Conservation (phyloP, 2,329 filamentous ascomycete species). For the Venturia oleaginea region DNA sequence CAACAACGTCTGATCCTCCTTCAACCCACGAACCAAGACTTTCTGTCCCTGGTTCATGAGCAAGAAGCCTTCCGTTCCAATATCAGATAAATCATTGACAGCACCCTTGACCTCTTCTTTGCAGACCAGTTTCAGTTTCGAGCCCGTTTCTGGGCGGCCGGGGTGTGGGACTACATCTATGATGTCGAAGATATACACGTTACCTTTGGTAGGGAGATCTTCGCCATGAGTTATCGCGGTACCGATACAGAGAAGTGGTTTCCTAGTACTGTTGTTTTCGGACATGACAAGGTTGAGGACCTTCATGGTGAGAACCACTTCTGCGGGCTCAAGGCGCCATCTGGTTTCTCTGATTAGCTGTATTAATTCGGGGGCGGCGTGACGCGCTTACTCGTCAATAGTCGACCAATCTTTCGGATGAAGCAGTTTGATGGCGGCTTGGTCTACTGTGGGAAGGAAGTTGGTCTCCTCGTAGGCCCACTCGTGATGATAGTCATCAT, state of each 20-base stretch:
- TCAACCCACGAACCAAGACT: conserved; percentile 90
- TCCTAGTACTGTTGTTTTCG: conserved; percentile 79
- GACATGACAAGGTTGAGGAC: conserved; percentile 81
- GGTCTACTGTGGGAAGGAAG: conserved; percentile 59
- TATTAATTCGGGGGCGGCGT: background rate
- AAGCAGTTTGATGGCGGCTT: conserved; percentile 67
- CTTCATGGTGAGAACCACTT: conserved; percentile 73
- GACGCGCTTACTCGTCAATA: conserved; percentile 52
- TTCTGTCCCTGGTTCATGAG: conserved; percentile 92
- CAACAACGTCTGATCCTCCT: conserved; percentile 85
- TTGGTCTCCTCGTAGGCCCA: conserved; percentile 62
- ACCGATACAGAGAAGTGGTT: conserved; percentile 72
- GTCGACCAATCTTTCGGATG: conserved; percentile 68
- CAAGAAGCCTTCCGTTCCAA: conserved; percentile 80
- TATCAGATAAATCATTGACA: conserved; percentile 75
- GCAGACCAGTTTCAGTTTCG: conserved; percentile 74
- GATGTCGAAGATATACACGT: conserved; percentile 84
- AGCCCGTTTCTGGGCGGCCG: conserved; percentile 73
- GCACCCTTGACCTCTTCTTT: conserved; percentile 89
- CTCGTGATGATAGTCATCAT: conserved; percentile 74
- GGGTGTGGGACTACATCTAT: conserved; percentile 87
- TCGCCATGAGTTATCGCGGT: conserved; percentile 83
- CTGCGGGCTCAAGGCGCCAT: conserved; percentile 47
- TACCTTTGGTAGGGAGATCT: conserved; percentile 76
- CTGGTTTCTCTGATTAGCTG: background rate